Evolutionary conservation across 495 filamentous ascomycete genomes (phyloP), one percentile per base, ranked within the genome.

Genomic region (Cryomyces minteri): DNA sequence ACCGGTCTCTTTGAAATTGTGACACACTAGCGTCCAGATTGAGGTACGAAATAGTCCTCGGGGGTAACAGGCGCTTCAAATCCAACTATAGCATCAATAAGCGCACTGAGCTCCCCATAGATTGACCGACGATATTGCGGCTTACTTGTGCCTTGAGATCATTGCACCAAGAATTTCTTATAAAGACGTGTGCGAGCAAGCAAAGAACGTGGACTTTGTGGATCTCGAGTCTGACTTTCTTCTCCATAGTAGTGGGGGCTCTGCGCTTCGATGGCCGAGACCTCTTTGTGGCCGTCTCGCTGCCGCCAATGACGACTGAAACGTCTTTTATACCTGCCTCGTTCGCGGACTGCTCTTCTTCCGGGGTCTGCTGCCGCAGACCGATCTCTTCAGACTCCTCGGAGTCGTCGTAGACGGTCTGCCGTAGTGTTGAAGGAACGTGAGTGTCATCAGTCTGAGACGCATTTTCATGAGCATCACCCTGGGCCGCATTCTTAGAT

Each of bases 151-250:
- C 66, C 48, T 66, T 58, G 10, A 66, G 49, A 58, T 90, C 77
- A 58, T 94, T 94, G 57, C 88, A 96, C 88, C 88, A 96, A 44
- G 66, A 60, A 56, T 94, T 96, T 37, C 87, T 73, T 28, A 72
- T 61, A 49, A 79, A 69, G 14, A 80, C 73, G 59, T 95, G 84
- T 4, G 68, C 68, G 31, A 96, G 58, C 1, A 95, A 67, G 53
- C 85, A 92, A 32, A 93, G 67, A 3, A 96, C 40, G 64, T 99
- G 86, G 51, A 73, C 65, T 61, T 93, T 94, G 56, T 99, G 90
- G 32, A 84, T 64, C 47, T 90, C 73, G 29, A 90, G 58, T 36
- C 88, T 71, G 8, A 74, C 60, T 41, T 70, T 74, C 52, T 71
- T 87, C 55, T 94, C 88, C 6, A 70, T 72, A 18, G 69, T 74